Percentiles rank a stretch among this genome's conserved stretches.
Evolutionary conservation across 495 filamentous ascomycete species (phyloP).

Genomic region (Pyrenula massariospora): DNA sequence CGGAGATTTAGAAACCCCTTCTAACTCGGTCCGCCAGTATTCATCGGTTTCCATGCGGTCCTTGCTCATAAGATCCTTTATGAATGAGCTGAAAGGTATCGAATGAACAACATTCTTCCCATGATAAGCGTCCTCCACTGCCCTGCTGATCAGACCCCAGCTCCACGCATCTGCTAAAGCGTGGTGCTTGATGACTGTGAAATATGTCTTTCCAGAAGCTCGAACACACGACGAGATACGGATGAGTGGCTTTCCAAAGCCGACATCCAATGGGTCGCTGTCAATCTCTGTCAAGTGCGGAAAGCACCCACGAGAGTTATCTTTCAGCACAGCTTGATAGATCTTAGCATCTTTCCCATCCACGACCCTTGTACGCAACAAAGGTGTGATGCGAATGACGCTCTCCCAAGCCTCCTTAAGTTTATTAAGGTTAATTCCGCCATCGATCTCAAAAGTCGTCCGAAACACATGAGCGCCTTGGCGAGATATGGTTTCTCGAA

Average conservation of each 20-base stretch:
- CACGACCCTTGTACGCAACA: slow-evolving; percentile 45
- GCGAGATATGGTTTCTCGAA: slow-evolving; percentile 46
- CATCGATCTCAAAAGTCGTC: slow-evolving; percentile 29
- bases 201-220: slow-evolving; percentile 17
- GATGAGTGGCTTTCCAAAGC: slow-evolving; percentile 38
- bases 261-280: slow-evolving; percentile 36
- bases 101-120: no score
- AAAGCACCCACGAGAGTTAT: no score
- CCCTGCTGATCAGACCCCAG: no score
- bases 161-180: slow-evolving; percentile 64
- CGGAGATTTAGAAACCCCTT: slow-evolving; percentile 23
- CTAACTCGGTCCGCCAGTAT: slow-evolving; percentile 26
- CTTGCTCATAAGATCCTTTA: no score
- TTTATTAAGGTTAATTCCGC: slow-evolving; percentile 25
- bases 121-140: no score
- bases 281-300: slow-evolving; percentile 34
- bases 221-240: slow-evolving; percentile 29
- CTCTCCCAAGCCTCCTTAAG: slow-evolving; percentile 44
- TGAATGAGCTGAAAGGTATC: no score
- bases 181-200: slow-evolving; percentile 57
- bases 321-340: slow-evolving; percentile 42
- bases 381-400: slow-evolving; percentile 32
- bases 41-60: no score
- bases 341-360: slow-evolving; percentile 32
- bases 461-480: slow-evolving; percentile 41